Evolutionary conservation across 2,329 filamentous ascomycete species (phyloP).

Genomic region (Xylaria arbuscula): DNA sequence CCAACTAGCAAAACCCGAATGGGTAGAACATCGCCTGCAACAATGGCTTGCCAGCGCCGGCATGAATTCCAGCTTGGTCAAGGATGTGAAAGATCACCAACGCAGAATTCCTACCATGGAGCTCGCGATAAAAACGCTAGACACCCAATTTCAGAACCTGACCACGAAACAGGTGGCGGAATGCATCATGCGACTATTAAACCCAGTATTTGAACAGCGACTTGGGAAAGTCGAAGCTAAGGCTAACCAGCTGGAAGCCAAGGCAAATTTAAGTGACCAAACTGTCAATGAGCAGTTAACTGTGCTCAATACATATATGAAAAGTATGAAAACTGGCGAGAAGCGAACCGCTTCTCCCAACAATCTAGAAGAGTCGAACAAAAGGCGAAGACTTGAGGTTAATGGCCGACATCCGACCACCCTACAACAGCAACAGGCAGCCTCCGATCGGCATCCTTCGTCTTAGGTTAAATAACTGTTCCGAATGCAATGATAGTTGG

Average conservation of each 20-base stretch:
- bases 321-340: no score
- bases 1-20: constrained; percentile 24
- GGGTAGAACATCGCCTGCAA: constrained; percentile 34
- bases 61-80: neutral
- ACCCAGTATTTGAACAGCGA: constrained; percentile 39
- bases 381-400: constrained; percentile 35
- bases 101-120: constrained; percentile 51
- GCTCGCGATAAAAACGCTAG: constrained; percentile 54
- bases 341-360: constrained; percentile 33
- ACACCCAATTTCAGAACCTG: constrained; percentile 63
- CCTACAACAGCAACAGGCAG: constrained; percentile 19
- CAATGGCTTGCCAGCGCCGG: constrained; percentile 33
- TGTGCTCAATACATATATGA: no score
- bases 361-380: constrained; percentile 26
- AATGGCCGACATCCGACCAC: constrained; percentile 38
- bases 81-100: constrained; percentile 44
- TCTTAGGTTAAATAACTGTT: neutral
- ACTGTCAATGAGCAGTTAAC: neutral
- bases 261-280: constrained; percentile 11
- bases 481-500: neutral
- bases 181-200: constrained; percentile 53
- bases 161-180: constrained; percentile 56
- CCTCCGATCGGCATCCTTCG: neutral
- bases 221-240: constrained; percentile 25
- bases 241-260: constrained; percentile 16